Percentiles rank a stretch among this genome's conserved stretches.
Evolutionary conservation across 768 basidiomycete genomes (phyloP).

Genomic region (Sarcomyxa edulis): DNA sequence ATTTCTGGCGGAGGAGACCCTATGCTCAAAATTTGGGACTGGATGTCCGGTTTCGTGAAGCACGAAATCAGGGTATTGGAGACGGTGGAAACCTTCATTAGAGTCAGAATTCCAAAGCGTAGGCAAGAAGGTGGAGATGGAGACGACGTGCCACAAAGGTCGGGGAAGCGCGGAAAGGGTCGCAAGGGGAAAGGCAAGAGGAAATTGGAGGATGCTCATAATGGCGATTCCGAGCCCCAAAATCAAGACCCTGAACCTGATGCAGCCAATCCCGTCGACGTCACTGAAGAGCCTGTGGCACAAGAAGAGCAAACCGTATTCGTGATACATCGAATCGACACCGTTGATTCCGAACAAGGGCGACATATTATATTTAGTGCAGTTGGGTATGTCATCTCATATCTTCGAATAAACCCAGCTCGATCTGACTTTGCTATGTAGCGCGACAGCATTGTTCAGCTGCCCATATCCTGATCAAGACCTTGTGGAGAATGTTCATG

Average conservation of each 20-base stretch:
- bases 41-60: slow-evolving; percentile 55
- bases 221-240: slow-evolving; percentile 13
- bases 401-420: neutral
- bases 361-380: slow-evolving; percentile 58
- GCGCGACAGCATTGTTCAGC: slow-evolving; percentile 65
- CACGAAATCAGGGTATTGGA: slow-evolving; percentile 48
- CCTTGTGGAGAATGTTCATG: slow-evolving; percentile 19
- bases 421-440: slow-evolving; percentile 19
- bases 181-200: slow-evolving; percentile 9
- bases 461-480: slow-evolving; percentile 22
- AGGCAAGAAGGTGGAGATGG: slow-evolving; percentile 28
- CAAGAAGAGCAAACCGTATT: slow-evolving; percentile 28
- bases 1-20: slow-evolving; percentile 90
- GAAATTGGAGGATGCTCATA: slow-evolving; percentile 11
- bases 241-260: slow-evolving; percentile 16
- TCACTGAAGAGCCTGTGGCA: neutral
- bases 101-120: slow-evolving; percentile 25
- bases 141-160: slow-evolving; percentile 16
- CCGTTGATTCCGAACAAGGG: slow-evolving; percentile 30
- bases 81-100: slow-evolving; percentile 44
- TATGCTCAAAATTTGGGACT: slow-evolving; percentile 73
- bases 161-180: slow-evolving; percentile 11
- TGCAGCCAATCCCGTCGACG: neutral
- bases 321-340: slow-evolving; percentile 53
- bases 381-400: slow-evolving; percentile 52